phyloP scores from a whole-genome alignment of 2,329 filamentous ascomycete genomes.

The Beauveria pseudobassiana region DNA sequence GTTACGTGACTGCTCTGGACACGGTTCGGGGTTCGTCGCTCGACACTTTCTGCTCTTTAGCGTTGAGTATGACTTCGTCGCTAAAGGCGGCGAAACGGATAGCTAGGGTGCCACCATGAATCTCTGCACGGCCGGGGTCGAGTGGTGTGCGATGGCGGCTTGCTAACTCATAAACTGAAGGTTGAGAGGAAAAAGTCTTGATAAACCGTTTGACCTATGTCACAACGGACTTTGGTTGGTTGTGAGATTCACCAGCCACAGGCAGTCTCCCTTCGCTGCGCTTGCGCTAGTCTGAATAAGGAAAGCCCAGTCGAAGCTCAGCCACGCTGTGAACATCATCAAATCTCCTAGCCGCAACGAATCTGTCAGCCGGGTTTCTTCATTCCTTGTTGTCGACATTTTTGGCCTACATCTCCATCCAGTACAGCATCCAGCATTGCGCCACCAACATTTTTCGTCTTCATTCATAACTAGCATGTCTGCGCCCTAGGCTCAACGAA shows the following conservation, averaged over 20 bases:
- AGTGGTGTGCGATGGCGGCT: too few relatives aligned
- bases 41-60: too few relatives aligned
- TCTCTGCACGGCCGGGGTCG: too few relatives aligned
- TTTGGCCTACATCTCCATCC: neutral
- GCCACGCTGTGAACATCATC: constrained; percentile 1
- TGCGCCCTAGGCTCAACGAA: neutral
- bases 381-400: neutral
- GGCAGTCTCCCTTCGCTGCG: neutral
- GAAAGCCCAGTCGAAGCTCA: constrained; percentile 5
- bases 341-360: constrained; percentile 3
- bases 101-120: too few relatives aligned
- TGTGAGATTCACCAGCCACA: neutral
- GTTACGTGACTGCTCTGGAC: too few relatives aligned
- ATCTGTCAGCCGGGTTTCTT: neutral
- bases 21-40: too few relatives aligned
- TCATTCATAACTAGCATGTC: neutral
- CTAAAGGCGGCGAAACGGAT: too few relatives aligned
- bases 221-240: neutral
- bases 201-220: too few relatives aligned
- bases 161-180: too few relatives aligned
- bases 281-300: neutral
- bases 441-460: neutral
- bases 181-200: too few relatives aligned
- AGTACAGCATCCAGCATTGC: neutral
- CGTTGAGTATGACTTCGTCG: too few relatives aligned